Percentiles rank a stretch among this genome's conserved stretches.
Conservation (phyloP, 805 yeast genomes). For the Myxozyma mucilagina region DNA sequence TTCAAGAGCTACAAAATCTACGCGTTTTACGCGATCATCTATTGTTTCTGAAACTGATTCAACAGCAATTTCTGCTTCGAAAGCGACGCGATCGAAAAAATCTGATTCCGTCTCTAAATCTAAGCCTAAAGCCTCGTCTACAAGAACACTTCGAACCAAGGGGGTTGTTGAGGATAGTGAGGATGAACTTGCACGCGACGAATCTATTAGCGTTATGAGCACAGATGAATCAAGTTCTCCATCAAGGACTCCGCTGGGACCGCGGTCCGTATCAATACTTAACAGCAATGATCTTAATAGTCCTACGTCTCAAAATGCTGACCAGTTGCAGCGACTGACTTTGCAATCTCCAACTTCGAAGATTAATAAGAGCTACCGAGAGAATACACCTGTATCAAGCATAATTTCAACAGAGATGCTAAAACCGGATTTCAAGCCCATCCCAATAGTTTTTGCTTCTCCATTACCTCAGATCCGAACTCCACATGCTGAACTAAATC, state of each 20-base stretch:
- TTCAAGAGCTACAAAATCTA: slow-evolving; percentile 6
- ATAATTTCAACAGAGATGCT: not conserved
- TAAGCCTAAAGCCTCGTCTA: not conserved
- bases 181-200: not conserved
- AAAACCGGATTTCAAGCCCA: not conserved
- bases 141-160: slow-evolving; percentile 7
- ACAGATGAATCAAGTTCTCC: not conserved
- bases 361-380: not conserved
- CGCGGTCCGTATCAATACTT: not conserved
- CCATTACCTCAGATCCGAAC: not conserved
- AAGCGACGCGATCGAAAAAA: slow-evolving; percentile 7
- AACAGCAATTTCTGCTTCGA: not conserved
- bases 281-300: not conserved
- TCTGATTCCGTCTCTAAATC: not conserved
- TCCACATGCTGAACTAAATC: no score
- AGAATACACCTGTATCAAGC: not conserved
- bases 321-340: not conserved
- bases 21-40: slow-evolving; percentile 9
- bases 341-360: not conserved
- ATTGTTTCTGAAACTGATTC: slow-evolving; percentile 4
- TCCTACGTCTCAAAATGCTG: not conserved
- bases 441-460: not conserved
- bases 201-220: not conserved
- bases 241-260: slow-evolving; percentile 1
- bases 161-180: slow-evolving; percentile 2